Percentiles rank a stretch among this genome's conserved stretches.
These are phyloP conservation scores for Theobroma grandiflorum DNA, from an alignment of 441 rosid genomes.

Conservation along the genomic window DNA sequence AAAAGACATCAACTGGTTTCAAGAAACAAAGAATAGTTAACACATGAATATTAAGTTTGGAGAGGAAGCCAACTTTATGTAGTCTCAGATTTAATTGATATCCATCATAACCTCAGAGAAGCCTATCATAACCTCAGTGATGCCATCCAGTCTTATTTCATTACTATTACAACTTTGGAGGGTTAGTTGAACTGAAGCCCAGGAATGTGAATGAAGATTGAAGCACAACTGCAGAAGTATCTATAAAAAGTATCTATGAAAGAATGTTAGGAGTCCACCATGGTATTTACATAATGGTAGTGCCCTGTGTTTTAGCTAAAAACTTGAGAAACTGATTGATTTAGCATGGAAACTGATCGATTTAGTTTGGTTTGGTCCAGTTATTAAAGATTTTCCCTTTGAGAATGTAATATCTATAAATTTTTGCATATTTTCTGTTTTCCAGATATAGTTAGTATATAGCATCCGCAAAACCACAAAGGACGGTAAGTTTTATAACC, in stretches of 20 bases:
- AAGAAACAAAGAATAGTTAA: conserved; percentile 7
- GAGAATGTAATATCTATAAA: neutral
- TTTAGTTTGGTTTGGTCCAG: conserved; percentile 10
- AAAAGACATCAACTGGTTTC: neutral
- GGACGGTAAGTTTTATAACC: conserved; percentile 7
- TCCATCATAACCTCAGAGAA: neutral
- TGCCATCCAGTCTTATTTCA: neutral
- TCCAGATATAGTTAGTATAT: conserved; percentile 14
- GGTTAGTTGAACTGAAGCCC: neutral
- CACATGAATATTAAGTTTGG: neutral
- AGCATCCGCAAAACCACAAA: neutral
- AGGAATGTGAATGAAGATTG: conserved; percentile 8
- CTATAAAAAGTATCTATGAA: neutral
- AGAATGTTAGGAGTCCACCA: conserved; percentile 3
- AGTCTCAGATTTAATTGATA: neutral
- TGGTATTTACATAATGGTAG: neutral
- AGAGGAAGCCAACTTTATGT: conserved; percentile 4
- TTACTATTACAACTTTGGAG: neutral
- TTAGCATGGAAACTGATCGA: neutral
- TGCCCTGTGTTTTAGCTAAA: neutral
- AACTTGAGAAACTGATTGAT: conserved; percentile 4
- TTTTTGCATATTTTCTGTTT: neutral
- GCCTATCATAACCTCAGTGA: neutral
- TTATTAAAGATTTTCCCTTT: neutral
- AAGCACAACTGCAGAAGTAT: neutral